Conservation (phyloP, 371 early-diverging fungal species). For the Mucor plumbeus region DNA sequence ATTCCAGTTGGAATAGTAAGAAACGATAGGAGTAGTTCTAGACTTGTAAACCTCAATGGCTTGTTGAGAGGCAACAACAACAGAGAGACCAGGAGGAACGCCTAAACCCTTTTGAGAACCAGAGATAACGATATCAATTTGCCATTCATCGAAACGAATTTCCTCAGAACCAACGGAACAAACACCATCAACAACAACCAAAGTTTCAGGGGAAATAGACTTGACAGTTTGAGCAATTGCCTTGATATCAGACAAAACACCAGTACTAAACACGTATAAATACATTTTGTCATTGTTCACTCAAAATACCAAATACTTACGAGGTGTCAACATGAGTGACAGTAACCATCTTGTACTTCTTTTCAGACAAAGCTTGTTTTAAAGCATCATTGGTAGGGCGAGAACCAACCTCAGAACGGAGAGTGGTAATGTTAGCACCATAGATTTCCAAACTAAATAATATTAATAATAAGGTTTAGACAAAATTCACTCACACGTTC, state of each 20-base stretch:
- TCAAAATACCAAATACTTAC: conserved; percentile 32
- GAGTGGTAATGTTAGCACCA: conserved; percentile 83
- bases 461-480: conserved; percentile 2
- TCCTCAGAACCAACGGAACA: conserved; percentile 95
- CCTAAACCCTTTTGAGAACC: conserved; percentile 97
- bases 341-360: conserved; percentile 84
- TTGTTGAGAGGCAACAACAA: conserved; percentile 80
- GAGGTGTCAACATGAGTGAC: conserved; percentile 98
- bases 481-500: background rate
- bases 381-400: conserved; percentile 68
- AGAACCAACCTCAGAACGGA: conserved; percentile 73
- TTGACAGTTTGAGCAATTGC: conserved; percentile 77
- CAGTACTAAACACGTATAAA: conserved; percentile 55
- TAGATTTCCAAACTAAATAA: conserved; percentile 76
- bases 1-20: conserved; percentile 83
- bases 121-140: conserved; percentile 87
- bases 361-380: conserved; percentile 54
- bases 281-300: background rate
- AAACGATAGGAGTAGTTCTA: conserved; percentile 74
- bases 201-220: conserved; percentile 81
- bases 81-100: conserved; percentile 84
- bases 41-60: conserved; percentile 72
- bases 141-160: conserved; percentile 92
- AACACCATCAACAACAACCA: conserved; percentile 95
- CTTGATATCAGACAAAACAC: conserved; percentile 87